Evolutionary conservation across 2,329 filamentous ascomycete species (phyloP), one percentile per base, ranked within the genome.

Genomic region (Aspergillus phoenicis): DNA sequence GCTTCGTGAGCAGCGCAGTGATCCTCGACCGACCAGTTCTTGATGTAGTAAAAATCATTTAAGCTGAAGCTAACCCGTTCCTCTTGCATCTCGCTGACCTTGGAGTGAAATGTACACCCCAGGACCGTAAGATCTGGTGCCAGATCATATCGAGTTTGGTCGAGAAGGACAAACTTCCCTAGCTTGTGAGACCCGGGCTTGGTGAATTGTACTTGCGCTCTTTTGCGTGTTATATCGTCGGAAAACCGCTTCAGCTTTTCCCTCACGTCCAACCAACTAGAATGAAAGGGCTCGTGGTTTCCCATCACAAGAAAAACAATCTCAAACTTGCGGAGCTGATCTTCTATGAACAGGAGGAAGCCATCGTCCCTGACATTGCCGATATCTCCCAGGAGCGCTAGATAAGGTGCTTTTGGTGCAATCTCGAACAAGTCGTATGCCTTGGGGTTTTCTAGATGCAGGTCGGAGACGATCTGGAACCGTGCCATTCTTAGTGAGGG

Each of bases 321-420:
- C 5, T 73, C 69, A 64, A 86, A 87, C 6, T 79, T 72, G 1
- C 41, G 33, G 2, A 87, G 78, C 64, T 86, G 84, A 2, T 64
- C 66, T 11, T 69, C 74, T 8, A 87, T 69, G 64, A 87, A 87
- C 1, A 36, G 57, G 36, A 81, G 73, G 63, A 80, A 80, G 0
- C 80, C 77, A 13, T 76, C 66, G 45, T 81, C 75, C 60, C 81
- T 76, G 8, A 73, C 62, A 59, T 80, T 78, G 49, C 84, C 85
- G 54, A 87, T 83, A 64, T 87, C 84, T 22, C 85, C 85, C 0
- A 87, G 76, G 0, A 88, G 77, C 0, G 83, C 84, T 2, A 88
- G 76, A 60, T 82, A 79, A 0, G 82, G 81, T 1, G 84, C 81
- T 53, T 72, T 75, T 1, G 81, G 79, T 0, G 67, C 53, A 22